Evolutionary conservation across 2,329 filamentous ascomycete genomes (phyloP).

Genomic region (Incumbomyces delicatus): DNA sequence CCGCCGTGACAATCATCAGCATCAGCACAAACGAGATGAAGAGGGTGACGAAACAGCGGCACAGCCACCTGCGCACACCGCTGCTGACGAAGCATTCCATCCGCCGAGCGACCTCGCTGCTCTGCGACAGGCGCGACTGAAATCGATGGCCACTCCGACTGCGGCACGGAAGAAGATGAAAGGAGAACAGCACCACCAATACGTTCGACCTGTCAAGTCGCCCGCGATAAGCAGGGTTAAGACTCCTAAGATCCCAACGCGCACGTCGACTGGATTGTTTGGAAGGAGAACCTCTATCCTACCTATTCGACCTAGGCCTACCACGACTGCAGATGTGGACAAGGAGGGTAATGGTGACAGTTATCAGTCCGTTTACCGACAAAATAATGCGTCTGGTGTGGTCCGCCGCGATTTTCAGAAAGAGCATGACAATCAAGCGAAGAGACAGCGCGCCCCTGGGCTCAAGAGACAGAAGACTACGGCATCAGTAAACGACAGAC

Average conservation of each 20-base stretch:
- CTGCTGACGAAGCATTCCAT: constrained; percentile 5
- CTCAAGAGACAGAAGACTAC: not conserved
- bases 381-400: not conserved
- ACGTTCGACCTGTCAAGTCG: constrained; percentile 5
- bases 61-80: not conserved
- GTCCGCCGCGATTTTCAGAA: constrained; percentile 1
- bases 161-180: constrained; percentile 19
- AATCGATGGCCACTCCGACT: constrained; percentile 15
- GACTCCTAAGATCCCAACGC: constrained; percentile 6
- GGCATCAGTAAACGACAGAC: constrained; percentile 8
- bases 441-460: not conserved
- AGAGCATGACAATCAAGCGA: constrained; percentile 6
- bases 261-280: not conserved
- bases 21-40: not conserved
- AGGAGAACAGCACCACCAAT: constrained; percentile 17
- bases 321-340: constrained; percentile 7
- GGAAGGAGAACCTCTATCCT: not conserved
- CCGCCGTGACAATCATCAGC: not conserved
- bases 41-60: too few relatives aligned
- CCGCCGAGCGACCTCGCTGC: constrained; percentile 16
- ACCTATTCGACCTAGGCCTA: constrained; percentile 8
- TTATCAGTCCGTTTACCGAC: constrained; percentile 7
- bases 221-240: constrained; percentile 6
- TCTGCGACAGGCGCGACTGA: constrained; percentile 19
- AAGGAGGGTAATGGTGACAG: constrained; percentile 2